Evolutionary conservation across 148 eudicot genomes (phyloP), one percentile per base, ranked within the genome.

Genomic region (Cornus controversa): DNA sequence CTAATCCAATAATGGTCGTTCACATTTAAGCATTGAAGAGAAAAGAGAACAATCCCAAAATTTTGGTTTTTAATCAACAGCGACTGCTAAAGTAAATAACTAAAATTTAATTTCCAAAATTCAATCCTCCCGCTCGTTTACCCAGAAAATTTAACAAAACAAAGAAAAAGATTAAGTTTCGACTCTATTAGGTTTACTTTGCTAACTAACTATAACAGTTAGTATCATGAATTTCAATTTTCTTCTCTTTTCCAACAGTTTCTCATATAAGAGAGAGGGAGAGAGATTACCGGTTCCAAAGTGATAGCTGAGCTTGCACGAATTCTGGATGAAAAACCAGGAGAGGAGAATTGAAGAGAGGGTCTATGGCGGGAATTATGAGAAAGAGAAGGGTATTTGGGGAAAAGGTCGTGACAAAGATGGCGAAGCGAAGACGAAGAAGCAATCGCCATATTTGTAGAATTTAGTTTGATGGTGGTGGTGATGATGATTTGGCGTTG

Each of bases 291-390:
- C 62, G 58, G 76, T 63, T 69, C 75, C 65, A 82, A 66, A 69
- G 66, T 81, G 57, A 77, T 47, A 2, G 81, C 77, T 37, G 91
- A 86, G 75, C 54, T 69, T 2, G 88, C 87, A 16, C 77, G 80
- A 66, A 89, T 80, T 75, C 50, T 78, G 79, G 42, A 74, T 22
- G 71, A 53, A 67, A 72, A 68, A 24, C 70, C 26, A 5, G 8
- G 69, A 67, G 68, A 40, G 75, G 75, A 54, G 20, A 69, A 83
- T 2, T 8, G 72, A 7, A 40, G 75, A 31, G 25, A 76, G 62
- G 75, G 78, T 53, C 67, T 84, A 75, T 80, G 71, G 50, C 77
- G 82, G 26, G 70, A 78, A 66, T 58, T 57, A 29, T 25, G 79
- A 68, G 81, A 73, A 84, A 75, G 74, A 34, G 72, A 70, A 72